Evolutionary conservation across 257 asterid species (phyloP).

Genomic region (Solanum sparsipilum): DNA sequence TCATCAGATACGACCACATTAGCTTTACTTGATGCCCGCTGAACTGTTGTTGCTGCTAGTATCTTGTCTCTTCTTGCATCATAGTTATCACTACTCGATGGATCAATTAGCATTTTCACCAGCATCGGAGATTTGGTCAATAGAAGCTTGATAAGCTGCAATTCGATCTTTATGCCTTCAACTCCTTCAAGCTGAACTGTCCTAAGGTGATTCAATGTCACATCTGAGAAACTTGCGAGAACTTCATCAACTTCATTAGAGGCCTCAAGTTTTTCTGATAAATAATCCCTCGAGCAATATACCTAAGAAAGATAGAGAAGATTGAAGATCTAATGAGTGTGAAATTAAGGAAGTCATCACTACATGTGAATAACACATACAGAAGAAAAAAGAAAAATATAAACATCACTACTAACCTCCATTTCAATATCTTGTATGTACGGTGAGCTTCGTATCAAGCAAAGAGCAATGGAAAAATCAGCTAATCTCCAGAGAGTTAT

Average conservation of each 20-base stretch:
- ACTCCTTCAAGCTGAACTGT: not conserved
- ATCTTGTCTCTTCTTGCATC: not conserved
- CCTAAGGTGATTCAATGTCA: not conserved
- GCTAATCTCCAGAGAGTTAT: not conserved
- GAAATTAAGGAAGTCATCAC: not conserved
- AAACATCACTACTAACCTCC: not conserved
- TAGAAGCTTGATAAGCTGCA: not conserved
- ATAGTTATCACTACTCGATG: not conserved
- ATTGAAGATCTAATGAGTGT: not conserved
- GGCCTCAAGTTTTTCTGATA: not conserved
- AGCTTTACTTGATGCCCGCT: not conserved
- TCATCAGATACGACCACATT: not conserved
- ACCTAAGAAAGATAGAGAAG: not conserved
- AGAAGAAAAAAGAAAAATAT: not conserved
- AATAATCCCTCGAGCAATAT: not conserved
- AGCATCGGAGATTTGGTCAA: not conserved
- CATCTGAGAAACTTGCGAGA: not conserved
- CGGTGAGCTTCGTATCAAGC: not conserved
- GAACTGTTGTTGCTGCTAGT: not conserved
- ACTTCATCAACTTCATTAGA: not conserved
- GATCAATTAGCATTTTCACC: not conserved
- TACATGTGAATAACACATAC: not conserved
- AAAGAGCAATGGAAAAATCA: not conserved
- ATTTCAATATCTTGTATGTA: not conserved
- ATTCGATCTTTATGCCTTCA: not conserved